Evolutionary conservation across 2,329 filamentous ascomycete genomes (phyloP).

Genomic region (Fusarium pseudograminearum): DNA sequence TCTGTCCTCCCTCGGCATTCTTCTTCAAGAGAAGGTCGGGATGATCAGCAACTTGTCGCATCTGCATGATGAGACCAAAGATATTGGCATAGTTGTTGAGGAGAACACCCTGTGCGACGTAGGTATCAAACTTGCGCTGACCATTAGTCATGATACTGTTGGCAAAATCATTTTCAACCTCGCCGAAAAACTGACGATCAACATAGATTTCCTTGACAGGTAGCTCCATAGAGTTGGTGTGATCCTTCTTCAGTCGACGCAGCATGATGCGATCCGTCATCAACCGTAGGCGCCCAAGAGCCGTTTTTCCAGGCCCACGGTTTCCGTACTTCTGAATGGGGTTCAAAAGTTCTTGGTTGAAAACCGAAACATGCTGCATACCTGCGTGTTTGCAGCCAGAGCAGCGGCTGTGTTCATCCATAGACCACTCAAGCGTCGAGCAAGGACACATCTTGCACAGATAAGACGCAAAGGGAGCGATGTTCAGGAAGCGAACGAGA

Average conservation of each 20-base stretch:
- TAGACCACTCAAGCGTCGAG: slow-evolving; percentile 83
- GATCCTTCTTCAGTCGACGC: slow-evolving; percentile 91
- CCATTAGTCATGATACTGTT: slow-evolving; percentile 95
- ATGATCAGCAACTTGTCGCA: slow-evolving; percentile 97
- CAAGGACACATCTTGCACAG: slow-evolving; percentile 91
- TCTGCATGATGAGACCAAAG: slow-evolving; percentile 98
- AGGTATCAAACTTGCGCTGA: slow-evolving; percentile 91
- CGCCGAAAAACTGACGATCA: slow-evolving; percentile 95
- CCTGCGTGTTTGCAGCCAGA: slow-evolving; percentile 66
- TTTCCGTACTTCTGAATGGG: slow-evolving; percentile 77
- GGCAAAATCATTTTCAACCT: slow-evolving; percentile 95
- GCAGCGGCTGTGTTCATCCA: slow-evolving; percentile 79
- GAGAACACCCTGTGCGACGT: slow-evolving; percentile 92
- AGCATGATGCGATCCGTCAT: slow-evolving; percentile 96
- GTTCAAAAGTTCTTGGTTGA: slow-evolving; percentile 95
- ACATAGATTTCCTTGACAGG: slow-evolving; percentile 94
- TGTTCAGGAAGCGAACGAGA: slow-evolving; percentile 88
- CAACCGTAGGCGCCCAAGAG: slow-evolving; percentile 64
- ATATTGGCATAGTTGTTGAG: slow-evolving; percentile 99
- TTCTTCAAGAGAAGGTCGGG: slow-evolving; percentile 95
- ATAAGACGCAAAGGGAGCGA: slow-evolving; percentile 91
- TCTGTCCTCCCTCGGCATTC: slow-evolving; percentile 85
- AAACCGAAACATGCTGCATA: slow-evolving; percentile 69
- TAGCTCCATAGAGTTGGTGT: slow-evolving; percentile 94
- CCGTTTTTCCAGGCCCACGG: slow-evolving; percentile 5